These are phyloP conservation scores for Coriolopsis trogii DNA, from an alignment of 1,284 basidiomycete species.

Conservation along the genomic window DNA sequence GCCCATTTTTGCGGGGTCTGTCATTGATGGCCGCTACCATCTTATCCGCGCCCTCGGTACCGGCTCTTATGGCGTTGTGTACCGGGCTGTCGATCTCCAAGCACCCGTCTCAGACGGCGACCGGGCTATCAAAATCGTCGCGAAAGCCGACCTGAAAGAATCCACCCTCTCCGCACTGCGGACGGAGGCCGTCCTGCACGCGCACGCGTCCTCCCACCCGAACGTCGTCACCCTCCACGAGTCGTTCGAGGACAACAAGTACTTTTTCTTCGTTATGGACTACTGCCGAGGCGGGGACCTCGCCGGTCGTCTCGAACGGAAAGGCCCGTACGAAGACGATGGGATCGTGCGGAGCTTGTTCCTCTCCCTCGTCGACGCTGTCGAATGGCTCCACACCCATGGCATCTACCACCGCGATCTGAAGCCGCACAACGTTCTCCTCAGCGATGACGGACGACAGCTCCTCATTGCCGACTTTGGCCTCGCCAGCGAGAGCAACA, in stretches of 20 bases:
- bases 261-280: constrained; percentile 62
- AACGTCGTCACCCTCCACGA: constrained; percentile 61
- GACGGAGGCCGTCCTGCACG: constrained; percentile 45
- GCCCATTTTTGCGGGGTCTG: constrained; percentile 23
- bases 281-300: constrained; percentile 65
- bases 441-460: constrained; percentile 43
- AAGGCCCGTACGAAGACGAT: constrained; percentile 50
- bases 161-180: not conserved
- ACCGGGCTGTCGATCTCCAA: constrained; percentile 43
- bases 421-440: constrained; percentile 75
- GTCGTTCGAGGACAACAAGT: constrained; percentile 51
- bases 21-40: constrained; percentile 41
- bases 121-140: constrained; percentile 19
- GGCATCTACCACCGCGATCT: constrained; percentile 71
- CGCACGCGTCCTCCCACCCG: constrained; percentile 52
- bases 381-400: constrained; percentile 57
- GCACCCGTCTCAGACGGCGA: constrained; percentile 67
- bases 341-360: constrained; percentile 49
- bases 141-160: constrained; percentile 23
- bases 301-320: constrained; percentile 56
- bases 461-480: constrained; percentile 70
- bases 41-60: constrained; percentile 32
- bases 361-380: constrained; percentile 61
- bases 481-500: constrained; percentile 55
- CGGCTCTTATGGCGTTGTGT: constrained; percentile 10